phyloP scores from a whole-genome alignment of 2,329 filamentous ascomycete genomes.

The Teratosphaeria gauchensis region DNA sequence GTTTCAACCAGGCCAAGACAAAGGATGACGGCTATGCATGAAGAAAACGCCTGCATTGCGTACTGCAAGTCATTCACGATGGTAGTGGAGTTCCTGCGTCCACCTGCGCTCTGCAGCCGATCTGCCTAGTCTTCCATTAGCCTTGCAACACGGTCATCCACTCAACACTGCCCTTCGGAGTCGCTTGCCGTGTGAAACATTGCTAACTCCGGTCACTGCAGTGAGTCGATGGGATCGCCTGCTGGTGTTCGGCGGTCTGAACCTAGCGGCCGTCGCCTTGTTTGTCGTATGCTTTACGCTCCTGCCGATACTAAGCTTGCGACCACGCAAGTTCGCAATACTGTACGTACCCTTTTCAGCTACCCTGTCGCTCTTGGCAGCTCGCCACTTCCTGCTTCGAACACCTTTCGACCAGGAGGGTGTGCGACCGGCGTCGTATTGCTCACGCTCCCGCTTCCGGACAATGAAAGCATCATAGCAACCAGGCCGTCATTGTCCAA shows the following conservation, averaged over 20 bases:
- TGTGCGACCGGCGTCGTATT: conserved; percentile 15
- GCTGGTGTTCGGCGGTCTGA: conserved; percentile 84
- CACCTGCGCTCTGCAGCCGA: conserved; percentile 6
- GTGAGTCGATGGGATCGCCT: conserved; percentile 96
- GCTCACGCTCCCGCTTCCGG: conserved; percentile 9
- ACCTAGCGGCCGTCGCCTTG: conserved; percentile 78
- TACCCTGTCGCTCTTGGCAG: conserved; percentile 1
- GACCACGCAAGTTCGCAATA: conserved; percentile 89
- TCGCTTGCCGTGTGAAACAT: conserved; percentile 21
- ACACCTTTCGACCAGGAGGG: conserved; percentile 5
- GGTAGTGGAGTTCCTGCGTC: conserved; percentile 19
- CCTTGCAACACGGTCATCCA: background rate
- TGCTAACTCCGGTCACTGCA: conserved; percentile 36
- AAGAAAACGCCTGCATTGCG: background rate
- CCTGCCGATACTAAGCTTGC: conserved; percentile 70
- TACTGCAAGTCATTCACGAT: conserved; percentile 3
- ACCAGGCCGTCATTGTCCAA: conserved; percentile 1
- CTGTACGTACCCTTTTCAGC: conserved; percentile 58
- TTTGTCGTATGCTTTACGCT: conserved; percentile 89
- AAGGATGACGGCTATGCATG: background rate
- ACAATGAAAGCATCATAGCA: conserved; percentile 9
- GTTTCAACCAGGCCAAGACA: background rate
- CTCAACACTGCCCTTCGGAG: conserved; percentile 7
- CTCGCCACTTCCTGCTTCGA: background rate
- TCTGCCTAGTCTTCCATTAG: background rate